Evolutionary conservation across 2,329 filamentous ascomycete species (phyloP).

Genomic region (Scleromitrula shiraiana): DNA sequence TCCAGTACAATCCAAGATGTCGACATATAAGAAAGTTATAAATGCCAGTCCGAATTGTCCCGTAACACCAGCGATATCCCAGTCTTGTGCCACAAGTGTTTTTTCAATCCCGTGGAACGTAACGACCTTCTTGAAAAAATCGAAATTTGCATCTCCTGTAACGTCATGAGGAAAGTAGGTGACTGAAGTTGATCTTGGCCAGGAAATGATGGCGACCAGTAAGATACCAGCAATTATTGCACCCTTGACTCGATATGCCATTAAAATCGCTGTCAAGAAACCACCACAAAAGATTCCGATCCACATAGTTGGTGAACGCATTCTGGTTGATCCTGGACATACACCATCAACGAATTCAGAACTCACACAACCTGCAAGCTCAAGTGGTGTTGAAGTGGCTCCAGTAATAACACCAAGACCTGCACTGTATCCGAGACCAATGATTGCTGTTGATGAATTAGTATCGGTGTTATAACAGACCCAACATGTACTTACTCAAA

Average conservation of each 20-base stretch:
- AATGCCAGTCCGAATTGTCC: conserved; percentile 76
- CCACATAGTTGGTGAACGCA: conserved; percentile 81
- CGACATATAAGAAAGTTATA: conserved; percentile 84
- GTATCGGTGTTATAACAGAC: background rate
- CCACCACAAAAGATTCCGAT: conserved; percentile 82
- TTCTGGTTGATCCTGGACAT: conserved; percentile 58
- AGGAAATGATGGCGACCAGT: conserved; percentile 80
- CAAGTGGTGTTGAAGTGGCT: conserved; percentile 57
- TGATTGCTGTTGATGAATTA: conserved; percentile 39
- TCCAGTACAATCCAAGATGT: conserved; percentile 79
- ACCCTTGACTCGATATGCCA: conserved; percentile 81
- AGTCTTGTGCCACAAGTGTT: conserved; percentile 66
- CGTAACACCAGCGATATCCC: conserved; percentile 60
- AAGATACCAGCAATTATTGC: conserved; percentile 78
- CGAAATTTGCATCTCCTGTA: conserved; percentile 61
- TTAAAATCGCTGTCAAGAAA: conserved; percentile 68
- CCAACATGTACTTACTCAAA: conserved; percentile 22
- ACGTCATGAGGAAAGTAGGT: conserved; percentile 73
- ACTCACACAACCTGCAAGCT: conserved; percentile 52
- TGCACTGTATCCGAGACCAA: conserved; percentile 70
- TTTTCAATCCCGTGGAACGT: conserved; percentile 70
- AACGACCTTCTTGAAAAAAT: conserved; percentile 85
- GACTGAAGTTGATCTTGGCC: conserved; percentile 69
- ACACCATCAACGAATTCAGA: conserved; percentile 37
- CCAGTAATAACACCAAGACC: conserved; percentile 75